A percentile compares a stretch with the other conserved stretches of the same genome.
Conservation (phyloP, 139 green algal genomes). For the Mesotaenium endlicherianum region DNA sequence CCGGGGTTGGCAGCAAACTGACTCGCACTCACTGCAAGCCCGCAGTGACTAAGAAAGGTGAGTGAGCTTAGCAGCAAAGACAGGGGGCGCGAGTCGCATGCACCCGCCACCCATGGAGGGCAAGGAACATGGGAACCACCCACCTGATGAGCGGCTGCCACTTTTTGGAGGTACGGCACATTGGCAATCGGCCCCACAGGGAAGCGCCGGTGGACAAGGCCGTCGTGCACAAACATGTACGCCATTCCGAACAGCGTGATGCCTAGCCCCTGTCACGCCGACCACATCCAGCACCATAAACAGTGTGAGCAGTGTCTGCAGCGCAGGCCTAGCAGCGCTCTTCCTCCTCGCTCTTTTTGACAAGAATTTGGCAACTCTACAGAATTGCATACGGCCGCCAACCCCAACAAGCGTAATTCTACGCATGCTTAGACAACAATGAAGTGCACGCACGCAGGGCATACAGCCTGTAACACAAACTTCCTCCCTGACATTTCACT, state of each 20-base stretch:
- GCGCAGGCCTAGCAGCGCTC: too few relatives aligned
- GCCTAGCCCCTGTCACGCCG: conserved; percentile 85
- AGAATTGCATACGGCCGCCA: too few relatives aligned
- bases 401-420: too few relatives aligned
- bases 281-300: too few relatives aligned
- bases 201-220: conserved; percentile 91
- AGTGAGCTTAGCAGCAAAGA: not conserved
- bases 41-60: not conserved
- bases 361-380: too few relatives aligned
- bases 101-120: not conserved
- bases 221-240: conserved; percentile 99
- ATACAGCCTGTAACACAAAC: too few relatives aligned
- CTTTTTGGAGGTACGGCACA: conserved; percentile 80
- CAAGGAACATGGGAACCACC: not conserved
- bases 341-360: too few relatives aligned
- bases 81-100: not conserved
- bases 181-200: conserved; percentile 87
- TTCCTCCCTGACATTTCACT: too few relatives aligned
- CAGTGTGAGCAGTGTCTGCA: too few relatives aligned
- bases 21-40: not conserved
- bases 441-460: too few relatives aligned
- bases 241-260: conserved; percentile 95
- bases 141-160: conserved; percentile 82
- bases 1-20: not conserved
- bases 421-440: too few relatives aligned